Evolutionary conservation across 2,329 filamentous ascomycete species (phyloP).

Genomic region (Phaeophleospora eucalypticola): DNA sequence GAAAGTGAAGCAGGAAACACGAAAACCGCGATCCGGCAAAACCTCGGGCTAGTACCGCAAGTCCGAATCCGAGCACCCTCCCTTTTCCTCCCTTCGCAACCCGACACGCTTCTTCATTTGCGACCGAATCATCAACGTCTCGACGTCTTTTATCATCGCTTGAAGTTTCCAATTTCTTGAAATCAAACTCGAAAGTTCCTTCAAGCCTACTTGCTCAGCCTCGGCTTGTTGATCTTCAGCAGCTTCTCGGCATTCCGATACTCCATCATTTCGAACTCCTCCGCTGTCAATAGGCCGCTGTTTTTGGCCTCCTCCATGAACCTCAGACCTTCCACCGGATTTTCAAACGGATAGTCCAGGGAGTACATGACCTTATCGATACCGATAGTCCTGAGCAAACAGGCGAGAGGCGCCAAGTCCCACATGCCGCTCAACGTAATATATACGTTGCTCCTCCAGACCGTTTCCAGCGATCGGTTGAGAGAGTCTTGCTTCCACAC

Average conservation of each 20-base stretch:
- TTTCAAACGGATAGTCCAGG: conserved; percentile 54
- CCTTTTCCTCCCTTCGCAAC: too few relatives aligned
- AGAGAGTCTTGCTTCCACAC: not conserved
- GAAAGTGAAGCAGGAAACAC: too few relatives aligned
- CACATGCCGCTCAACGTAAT: conserved; percentile 55
- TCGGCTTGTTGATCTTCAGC: conserved; percentile 31
- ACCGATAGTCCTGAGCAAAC: conserved; percentile 22
- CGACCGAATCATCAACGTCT: too few relatives aligned
- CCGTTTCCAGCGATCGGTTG: not conserved
- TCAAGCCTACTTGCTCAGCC: too few relatives aligned
- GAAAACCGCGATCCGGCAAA: too few relatives aligned
- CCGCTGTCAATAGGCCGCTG: conserved; percentile 45
- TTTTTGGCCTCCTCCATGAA: conserved; percentile 50
- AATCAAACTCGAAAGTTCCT: too few relatives aligned
- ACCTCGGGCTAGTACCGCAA: too few relatives aligned
- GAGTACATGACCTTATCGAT: conserved; percentile 52
- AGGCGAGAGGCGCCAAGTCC: conserved; percentile 39
- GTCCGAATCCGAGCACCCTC: too few relatives aligned
- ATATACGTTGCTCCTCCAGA: conserved; percentile 48
- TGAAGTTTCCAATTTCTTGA: too few relatives aligned
- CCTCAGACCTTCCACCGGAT: conserved; percentile 43
- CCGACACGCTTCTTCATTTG: too few relatives aligned
- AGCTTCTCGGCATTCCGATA: conserved; percentile 49
- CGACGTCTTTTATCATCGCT: too few relatives aligned
- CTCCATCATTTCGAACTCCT: conserved; percentile 45